Base-by-base conservation (phyloP, 192 early-diverging fungal species). In the Dimargaris cristalligena region DNA sequence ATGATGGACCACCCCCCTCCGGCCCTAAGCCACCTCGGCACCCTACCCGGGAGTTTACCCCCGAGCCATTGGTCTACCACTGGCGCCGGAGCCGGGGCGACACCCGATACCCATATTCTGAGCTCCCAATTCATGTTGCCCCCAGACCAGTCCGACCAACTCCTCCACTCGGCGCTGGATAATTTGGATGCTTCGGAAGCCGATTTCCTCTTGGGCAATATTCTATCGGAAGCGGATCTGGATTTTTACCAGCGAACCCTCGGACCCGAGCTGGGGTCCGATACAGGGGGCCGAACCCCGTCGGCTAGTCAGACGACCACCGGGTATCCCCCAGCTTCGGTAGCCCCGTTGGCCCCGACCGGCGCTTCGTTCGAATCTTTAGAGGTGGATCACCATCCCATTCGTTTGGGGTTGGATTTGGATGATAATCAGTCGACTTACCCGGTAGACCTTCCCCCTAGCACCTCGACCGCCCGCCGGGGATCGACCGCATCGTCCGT, bases 151-250 rank as follows among this genome's bases (percentile, higher is more conserved):
- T 16, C 29, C 16, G 32, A 56, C 9, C 20, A 14, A 14, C n/a
- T n/a, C n/a, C 52, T 25, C 10, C 32, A 11, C 13, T 54, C 52
- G 6, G 32, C 32, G 16, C 20, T 56, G 34, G 32, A 29, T 16
- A 1, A 29, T 23, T 33, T 56, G 30, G 54, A 56, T 34, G 23
- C 23, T 11, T 56, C 54, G 2, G 54, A 56, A 33, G 54, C 54
- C 32, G 54, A 56, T 23, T 29, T 34, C 1, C 34, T 56, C n/a
- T 33, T 56, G 29, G 54, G 34, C 20, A 29, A 56, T 4, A 0
- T 56, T 1, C 34, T 56, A 33, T 56, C 54, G 9, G 54, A 56
- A 56, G 28, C 54, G 2, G 54, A 56, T 16, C 28, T 32, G 3
- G 54, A 56, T n/a, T n/a, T 48, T 44, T 18, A 44, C 18, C 8